Conservation (phyloP, 202 grass and related monocot species). For the Zizania palustris region DNA sequence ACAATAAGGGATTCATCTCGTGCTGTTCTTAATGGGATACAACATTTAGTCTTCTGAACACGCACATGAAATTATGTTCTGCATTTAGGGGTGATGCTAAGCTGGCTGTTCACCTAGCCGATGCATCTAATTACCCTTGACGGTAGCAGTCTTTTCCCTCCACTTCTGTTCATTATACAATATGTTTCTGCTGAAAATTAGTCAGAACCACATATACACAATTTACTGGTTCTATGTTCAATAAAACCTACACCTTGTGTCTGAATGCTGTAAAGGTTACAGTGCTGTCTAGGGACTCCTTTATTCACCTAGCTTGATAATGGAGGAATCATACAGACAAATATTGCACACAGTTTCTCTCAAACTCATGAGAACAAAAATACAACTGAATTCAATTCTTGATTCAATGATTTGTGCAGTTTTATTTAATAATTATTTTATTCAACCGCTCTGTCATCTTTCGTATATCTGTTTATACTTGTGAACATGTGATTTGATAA, state of each 20-base stretch:
- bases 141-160: neutral
- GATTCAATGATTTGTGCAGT: too few species aligned
- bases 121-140: neutral
- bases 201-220: neutral
- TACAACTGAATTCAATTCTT: too few species aligned
- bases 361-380: neutral
- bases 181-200: neutral
- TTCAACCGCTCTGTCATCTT: too few species aligned
- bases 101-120: neutral
- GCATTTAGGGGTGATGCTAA: neutral
- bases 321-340: neutral
- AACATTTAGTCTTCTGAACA: neutral
- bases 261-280: neutral
- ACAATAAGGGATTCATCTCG: neutral
- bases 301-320: neutral
- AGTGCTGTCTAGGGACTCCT: neutral
- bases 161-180: neutral
- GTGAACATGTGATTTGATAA: too few species aligned
- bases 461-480: neutral
- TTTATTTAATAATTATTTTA: too few species aligned
- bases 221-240: neutral
- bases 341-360: neutral
- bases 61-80: neutral
- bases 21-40: neutral
- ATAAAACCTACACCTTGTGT: neutral